These are phyloP conservation scores for Teratosphaeria epicoccoides DNA, from an alignment of 2,329 filamentous ascomycete species.

Conservation along the genomic window DNA sequence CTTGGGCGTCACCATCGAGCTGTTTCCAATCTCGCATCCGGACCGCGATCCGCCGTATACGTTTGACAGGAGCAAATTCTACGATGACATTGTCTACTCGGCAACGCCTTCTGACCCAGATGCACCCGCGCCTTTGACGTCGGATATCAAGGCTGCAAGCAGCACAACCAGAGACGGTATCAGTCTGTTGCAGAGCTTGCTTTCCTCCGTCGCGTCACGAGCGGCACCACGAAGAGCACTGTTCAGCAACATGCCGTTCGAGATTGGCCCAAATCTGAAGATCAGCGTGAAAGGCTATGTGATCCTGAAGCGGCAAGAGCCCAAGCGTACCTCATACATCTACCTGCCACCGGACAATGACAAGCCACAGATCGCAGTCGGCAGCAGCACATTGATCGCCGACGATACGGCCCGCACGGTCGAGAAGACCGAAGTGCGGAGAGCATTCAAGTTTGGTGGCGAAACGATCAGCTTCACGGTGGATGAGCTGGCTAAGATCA, in stretches of 20 bases:
- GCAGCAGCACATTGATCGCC: slow-evolving; percentile 63
- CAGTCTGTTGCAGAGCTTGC: slow-evolving; percentile 64
- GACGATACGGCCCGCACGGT: slow-evolving; percentile 68
- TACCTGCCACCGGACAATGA: slow-evolving; percentile 67
- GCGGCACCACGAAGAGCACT: slow-evolving; percentile 74
- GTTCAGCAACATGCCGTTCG: slow-evolving; percentile 78
- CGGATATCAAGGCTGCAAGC: slow-evolving; percentile 42
- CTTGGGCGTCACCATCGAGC: slow-evolving; percentile 77
- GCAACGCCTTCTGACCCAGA: slow-evolving; percentile 59
- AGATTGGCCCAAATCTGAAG: slow-evolving; percentile 70
- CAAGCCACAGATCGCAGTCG: slow-evolving; percentile 65
- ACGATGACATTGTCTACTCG: slow-evolving; percentile 89
- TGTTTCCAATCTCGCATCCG: slow-evolving; percentile 74
- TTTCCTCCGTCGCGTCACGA: slow-evolving; percentile 84
- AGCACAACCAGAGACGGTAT: slow-evolving; percentile 65
- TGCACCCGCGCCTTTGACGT: slow-evolving; percentile 44
- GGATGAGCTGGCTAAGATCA: slow-evolving; percentile 70
- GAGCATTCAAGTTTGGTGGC: slow-evolving; percentile 92
- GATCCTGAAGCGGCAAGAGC: slow-evolving; percentile 71
- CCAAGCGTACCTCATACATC: slow-evolving; percentile 73
- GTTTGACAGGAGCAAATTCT: slow-evolving; percentile 81
- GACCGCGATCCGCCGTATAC: slow-evolving; percentile 39
- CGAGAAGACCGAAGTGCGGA: slow-evolving; percentile 71
- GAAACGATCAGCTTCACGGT: slow-evolving; percentile 77
- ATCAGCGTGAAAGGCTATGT: slow-evolving; percentile 94